Percentiles rank a stretch among this genome's conserved stretches.
These are phyloP conservation scores for Euphorbia lathyris DNA, from an alignment of 345 rosid genomes.

Conservation along the genomic window DNA sequence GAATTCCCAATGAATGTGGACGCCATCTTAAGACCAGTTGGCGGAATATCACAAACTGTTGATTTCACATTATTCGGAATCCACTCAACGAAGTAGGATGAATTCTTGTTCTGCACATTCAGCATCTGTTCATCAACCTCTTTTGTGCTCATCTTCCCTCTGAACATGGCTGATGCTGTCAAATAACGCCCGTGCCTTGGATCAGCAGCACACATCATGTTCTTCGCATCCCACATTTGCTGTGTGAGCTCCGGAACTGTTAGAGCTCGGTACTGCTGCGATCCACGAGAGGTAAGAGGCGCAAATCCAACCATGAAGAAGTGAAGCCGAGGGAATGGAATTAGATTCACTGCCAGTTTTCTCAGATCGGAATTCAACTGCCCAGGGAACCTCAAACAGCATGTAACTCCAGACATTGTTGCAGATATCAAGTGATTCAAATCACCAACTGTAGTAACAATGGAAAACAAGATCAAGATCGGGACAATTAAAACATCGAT, in stretches of 20 bases:
- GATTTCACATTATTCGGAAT: constrained; percentile 31
- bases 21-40: constrained; percentile 28
- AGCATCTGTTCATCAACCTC: constrained; percentile 33
- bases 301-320: constrained; percentile 34
- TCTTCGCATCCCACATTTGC: constrained; percentile 34
- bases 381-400: constrained; percentile 32
- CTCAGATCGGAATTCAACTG: constrained; percentile 31
- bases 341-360: constrained; percentile 27
- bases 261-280: constrained; percentile 28
- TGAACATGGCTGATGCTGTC: constrained; percentile 31
- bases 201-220: constrained; percentile 34
- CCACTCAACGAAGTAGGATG: constrained; percentile 34
- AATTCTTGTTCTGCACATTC: constrained; percentile 32
- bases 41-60: constrained; percentile 30
- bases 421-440: constrained; percentile 32
- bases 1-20: constrained; percentile 31
- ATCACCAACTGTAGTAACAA: constrained; percentile 18
- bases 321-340: constrained; percentile 36
- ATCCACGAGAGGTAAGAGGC: constrained; percentile 30
- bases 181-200: constrained; percentile 28
- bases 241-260: constrained; percentile 31
- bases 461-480: background rate
- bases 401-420: constrained; percentile 33
- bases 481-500: too few relatives aligned
- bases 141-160: constrained; percentile 29